These are phyloP conservation scores for Epichloe aotearoae DNA, from an alignment of 2,329 filamentous ascomycete genomes.

Conservation along the genomic window DNA sequence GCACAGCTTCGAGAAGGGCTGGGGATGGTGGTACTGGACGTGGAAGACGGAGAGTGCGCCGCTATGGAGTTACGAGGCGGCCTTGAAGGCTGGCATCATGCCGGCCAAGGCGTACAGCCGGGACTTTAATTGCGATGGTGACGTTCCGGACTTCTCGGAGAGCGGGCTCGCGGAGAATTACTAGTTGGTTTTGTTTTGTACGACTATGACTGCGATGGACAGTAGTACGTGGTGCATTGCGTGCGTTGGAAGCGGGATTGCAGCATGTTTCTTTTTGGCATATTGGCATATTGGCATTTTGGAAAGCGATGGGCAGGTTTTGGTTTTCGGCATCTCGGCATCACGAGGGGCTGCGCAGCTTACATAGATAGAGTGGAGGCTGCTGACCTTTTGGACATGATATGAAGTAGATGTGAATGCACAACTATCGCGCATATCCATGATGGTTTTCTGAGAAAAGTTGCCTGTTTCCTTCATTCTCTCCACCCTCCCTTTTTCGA, in stretches of 20 bases:
- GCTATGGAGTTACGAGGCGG: slow-evolving; percentile 88
- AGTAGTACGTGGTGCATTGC: background rate
- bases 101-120: slow-evolving; percentile 60
- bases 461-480: too few relatives aligned
- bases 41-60: slow-evolving; percentile 79
- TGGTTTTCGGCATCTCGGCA: background rate
- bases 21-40: slow-evolving; percentile 99
- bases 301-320: background rate
- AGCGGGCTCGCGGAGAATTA: slow-evolving; percentile 37
- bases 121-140: slow-evolving; percentile 51
- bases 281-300: background rate
- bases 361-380: too few relatives aligned
- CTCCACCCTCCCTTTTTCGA: too few relatives aligned
- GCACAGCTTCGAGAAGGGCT: slow-evolving; percentile 80
- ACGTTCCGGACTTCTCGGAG: slow-evolving; percentile 39
- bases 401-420: too few relatives aligned
- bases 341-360: background rate
- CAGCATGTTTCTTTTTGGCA: too few relatives aligned
- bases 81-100: slow-evolving; percentile 64
- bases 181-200: slow-evolving; percentile 6
- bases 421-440: too few relatives aligned
- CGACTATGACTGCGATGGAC: background rate
- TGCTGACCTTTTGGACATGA: too few relatives aligned
- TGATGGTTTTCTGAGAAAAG: too few relatives aligned
- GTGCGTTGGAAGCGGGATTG: background rate